Evolutionary conservation across 2,329 filamentous ascomycete species (phyloP).

Genomic region (Achaetomium macrosporum): DNA sequence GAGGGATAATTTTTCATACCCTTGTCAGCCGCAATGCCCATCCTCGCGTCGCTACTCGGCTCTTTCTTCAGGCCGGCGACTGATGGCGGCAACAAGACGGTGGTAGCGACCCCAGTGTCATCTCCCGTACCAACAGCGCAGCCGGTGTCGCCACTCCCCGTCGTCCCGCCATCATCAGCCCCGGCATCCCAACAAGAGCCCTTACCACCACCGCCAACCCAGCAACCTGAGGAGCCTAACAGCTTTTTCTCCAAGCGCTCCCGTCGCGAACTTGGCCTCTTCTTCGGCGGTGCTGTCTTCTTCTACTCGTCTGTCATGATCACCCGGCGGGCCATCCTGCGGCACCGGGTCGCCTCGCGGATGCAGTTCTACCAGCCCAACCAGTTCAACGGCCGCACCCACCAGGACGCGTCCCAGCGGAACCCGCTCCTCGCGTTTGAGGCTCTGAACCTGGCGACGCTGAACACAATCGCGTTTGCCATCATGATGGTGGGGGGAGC

Average conservation of each 20-base stretch:
- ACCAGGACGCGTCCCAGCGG: slow-evolving; percentile 19
- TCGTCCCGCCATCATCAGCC: background rate
- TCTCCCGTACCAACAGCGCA: too few species aligned
- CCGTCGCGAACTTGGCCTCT: slow-evolving; percentile 60
- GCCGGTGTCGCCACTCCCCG: too few species aligned
- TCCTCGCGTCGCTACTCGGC: too few species aligned
- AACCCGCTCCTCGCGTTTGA: slow-evolving; percentile 71
- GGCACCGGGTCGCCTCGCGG: slow-evolving; percentile 53
- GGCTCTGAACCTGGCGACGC: slow-evolving; percentile 77
- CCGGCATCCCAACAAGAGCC: background rate
- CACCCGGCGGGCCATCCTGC: slow-evolving; percentile 62
- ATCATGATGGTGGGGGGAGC: slow-evolving; percentile 70
- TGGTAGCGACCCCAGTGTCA: too few species aligned
- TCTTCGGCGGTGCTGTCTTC: slow-evolving; percentile 70
- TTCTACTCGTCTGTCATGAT: slow-evolving; percentile 65
- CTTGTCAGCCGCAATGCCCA: too few species aligned
- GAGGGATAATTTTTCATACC: too few species aligned
- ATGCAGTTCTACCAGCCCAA: slow-evolving; percentile 69
- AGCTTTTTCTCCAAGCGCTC: slow-evolving; percentile 42
- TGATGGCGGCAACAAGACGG: too few species aligned
- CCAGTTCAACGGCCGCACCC: slow-evolving; percentile 33
- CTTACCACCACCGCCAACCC: background rate
- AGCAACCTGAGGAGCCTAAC: slow-evolving; percentile 3
- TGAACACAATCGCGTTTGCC: slow-evolving; percentile 73
- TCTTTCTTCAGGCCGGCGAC: too few species aligned